Base-by-base conservation (phyloP, 345 rosid species). In the Melastoma malabathricum region DNA sequence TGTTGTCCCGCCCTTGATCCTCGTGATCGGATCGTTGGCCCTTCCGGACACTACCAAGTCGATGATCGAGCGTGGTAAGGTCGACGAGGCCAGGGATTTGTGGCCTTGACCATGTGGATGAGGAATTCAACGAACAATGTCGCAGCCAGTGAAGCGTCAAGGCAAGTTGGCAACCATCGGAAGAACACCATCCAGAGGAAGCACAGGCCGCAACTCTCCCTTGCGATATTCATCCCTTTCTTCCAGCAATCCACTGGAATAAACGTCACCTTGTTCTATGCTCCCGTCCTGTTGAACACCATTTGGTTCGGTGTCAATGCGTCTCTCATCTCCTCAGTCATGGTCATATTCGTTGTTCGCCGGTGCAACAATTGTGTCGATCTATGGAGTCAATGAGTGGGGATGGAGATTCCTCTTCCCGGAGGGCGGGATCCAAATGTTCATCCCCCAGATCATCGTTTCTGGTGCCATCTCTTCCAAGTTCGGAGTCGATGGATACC, bases 221-320 rank as follows among this genome's bases (percentile, higher is more conserved):
- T 89, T 80, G 83, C 95, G 1, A 50, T 85, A 12, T 6, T 77
- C 41, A 82, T 89, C 18, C 97, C 95, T 0, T 74, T 83, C 55
- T 85, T 89, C 53, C 97, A 89, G 54, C 97, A 89, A 47, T 59
- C 85, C 5, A 85, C 97, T 0, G 95, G 97, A 3, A 84, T 84
- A 53, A 82, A 84, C 27, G 93, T 77, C 15, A 82, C 85, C 39
- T 82, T 85, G 95, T 85, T 89, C 45, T 89, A 89, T 17, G 93
- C 97, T 0, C 97, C 97, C 2, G 97, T 89, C n/a, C 47, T 85
- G 71, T 89, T 89, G 51, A 64, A 57, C 47, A 85, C 87, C 2
- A 81, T 89, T 15, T 95, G 97, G 1, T 85, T 89, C 2, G 73
- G 63, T 1, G 62, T 6, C n/a, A 73, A 85, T 18, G 94, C 90